These are phyloP conservation scores for Epicoccum sorghinum DNA, from an alignment of 2,329 filamentous ascomycete genomes.

Conservation along the genomic window DNA sequence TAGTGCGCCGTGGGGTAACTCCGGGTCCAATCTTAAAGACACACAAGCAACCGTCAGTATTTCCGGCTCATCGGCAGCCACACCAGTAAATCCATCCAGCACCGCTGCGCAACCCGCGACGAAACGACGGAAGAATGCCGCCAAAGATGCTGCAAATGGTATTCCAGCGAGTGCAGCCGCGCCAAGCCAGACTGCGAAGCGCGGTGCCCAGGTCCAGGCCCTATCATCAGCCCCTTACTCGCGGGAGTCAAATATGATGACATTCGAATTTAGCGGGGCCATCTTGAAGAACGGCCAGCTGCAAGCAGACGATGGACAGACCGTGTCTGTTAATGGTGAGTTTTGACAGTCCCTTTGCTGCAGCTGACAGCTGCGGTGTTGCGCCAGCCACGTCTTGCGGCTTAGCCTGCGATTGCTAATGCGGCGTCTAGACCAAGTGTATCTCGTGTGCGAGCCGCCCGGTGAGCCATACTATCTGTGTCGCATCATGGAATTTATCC, in stretches of 20 bases:
- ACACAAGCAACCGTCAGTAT: constrained; percentile 48
- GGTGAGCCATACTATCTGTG: constrained; percentile 98
- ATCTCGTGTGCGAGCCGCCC: constrained; percentile 95
- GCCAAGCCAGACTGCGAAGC: constrained; percentile 47
- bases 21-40: constrained; percentile 45
- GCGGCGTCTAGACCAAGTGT: constrained; percentile 73
- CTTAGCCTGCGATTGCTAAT: constrained; percentile 45
- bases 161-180: constrained; percentile 44
- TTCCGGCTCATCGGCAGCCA: constrained; percentile 65
- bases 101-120: constrained; percentile 42
- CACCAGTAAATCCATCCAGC: constrained; percentile 49
- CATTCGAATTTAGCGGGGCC: constrained; percentile 75
- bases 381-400: constrained; percentile 38
- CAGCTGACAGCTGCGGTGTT: constrained; percentile 31
- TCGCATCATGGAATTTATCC: constrained; percentile 97
- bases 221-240: constrained; percentile 47
- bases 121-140: constrained; percentile 85
- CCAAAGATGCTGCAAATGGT: constrained; percentile 43
- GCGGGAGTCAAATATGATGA: constrained; percentile 84
- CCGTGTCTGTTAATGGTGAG: constrained; percentile 82
- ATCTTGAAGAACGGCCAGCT: constrained; percentile 77
- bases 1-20: constrained; percentile 47
- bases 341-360: constrained; percentile 29
- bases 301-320: constrained; percentile 88
- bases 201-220: constrained; percentile 45